phyloP scores from a whole-genome alignment of 208 protist genomes.

The Endotrypanum monterogeii region DNA sequence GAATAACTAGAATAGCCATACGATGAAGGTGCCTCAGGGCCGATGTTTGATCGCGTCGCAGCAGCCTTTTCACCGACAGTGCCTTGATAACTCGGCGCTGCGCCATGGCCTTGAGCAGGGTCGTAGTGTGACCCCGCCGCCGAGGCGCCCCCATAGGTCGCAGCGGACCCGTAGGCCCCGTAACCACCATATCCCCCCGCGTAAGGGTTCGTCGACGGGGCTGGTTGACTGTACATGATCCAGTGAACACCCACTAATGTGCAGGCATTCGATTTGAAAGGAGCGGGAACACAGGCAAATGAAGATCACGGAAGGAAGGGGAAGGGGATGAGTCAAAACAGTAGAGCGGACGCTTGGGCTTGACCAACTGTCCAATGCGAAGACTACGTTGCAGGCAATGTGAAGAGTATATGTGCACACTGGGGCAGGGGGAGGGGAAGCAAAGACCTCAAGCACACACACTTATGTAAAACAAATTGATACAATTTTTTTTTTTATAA shows the following conservation, averaged over 20 bases:
- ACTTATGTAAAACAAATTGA: not conserved
- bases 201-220: constrained; percentile 26
- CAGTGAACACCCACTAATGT: not conserved
- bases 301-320: not conserved
- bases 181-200: constrained; percentile 27
- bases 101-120: constrained; percentile 10
- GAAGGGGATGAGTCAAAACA: not conserved
- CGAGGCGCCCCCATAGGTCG: not conserved
- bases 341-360: no score
- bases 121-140: constrained; percentile 15
- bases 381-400: no score
- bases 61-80: not conserved
- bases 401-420: no score
- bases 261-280: not conserved
- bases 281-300: no score
- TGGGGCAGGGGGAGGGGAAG: no score
- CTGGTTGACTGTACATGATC: constrained; percentile 25
- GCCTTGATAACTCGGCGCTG: constrained; percentile 14
- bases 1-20: constrained; percentile 10
- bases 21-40: not conserved
- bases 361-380: no score
- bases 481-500: not conserved
- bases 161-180: constrained; percentile 25
- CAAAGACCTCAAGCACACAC: not conserved
- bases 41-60: constrained; percentile 10